Evolutionary conservation across 306 rosid genomes (phyloP).

Genomic region (Begonia peltatifolia): DNA sequence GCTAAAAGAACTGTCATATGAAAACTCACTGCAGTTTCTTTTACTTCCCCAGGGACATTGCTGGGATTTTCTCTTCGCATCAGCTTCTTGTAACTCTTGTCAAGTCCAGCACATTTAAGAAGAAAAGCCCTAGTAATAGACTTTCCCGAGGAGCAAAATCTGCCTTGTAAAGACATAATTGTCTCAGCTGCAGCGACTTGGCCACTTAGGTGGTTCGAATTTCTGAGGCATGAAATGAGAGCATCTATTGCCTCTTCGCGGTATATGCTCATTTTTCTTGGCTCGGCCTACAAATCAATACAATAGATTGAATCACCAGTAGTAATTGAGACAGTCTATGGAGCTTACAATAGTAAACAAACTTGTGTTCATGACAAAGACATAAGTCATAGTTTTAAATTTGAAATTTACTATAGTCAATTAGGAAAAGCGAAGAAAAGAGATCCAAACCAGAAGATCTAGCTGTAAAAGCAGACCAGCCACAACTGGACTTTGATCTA

Average conservation of each 20-base stretch:
- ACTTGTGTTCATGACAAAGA: constrained; percentile 2
- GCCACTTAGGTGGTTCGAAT: constrained; percentile 43
- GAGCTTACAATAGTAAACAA: constrained; percentile 1
- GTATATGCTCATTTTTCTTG: constrained; percentile 87
- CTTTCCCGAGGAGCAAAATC: constrained; percentile 46
- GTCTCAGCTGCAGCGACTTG: constrained; percentile 74
- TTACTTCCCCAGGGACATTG: constrained; percentile 26
- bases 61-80: constrained; percentile 32
- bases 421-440: constrained; percentile 6
- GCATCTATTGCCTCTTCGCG: constrained; percentile 86
- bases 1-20: neutral
- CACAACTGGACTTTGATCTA: constrained; percentile 58
- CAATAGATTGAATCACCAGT: constrained; percentile 9
- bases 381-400: neutral
- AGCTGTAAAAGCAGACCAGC: constrained; percentile 90
- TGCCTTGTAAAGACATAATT: constrained; percentile 70
- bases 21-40: constrained; percentile 32
- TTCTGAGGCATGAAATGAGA: constrained; percentile 69
- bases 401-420: neutral
- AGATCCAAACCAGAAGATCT: constrained; percentile 75
- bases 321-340: constrained; percentile 2
- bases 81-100: constrained; percentile 27
- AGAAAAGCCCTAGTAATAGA: constrained; percentile 55
- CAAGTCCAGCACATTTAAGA: constrained; percentile 63
- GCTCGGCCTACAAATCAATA: constrained; percentile 50